Evolutionary conservation across 1,284 basidiomycete species (phyloP), one percentile per base, ranked within the genome.

Genomic region (Phylloboletellus chloephorus): DNA sequence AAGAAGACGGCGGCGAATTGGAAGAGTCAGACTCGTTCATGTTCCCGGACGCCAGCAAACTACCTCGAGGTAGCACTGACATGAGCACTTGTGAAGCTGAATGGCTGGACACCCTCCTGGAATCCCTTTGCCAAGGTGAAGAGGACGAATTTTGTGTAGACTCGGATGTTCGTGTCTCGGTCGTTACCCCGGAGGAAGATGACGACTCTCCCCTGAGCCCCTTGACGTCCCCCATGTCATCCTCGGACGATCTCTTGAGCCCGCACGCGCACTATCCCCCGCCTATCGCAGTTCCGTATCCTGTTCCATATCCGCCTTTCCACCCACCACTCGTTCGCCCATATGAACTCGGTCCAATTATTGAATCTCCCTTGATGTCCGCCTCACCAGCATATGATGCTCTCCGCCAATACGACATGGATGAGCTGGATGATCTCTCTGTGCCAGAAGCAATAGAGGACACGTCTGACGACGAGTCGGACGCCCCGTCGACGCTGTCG

Each of bases 401-500:
- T 33, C 67, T 82, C 36, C 76, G 80, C 39, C 82, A 79, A 52
- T 72, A 69, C 52, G 69, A 78, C 55, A 58, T 68, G 46, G 75
- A 79, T 57, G 78, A 82, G 61, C 56, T 75, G 52, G 80, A 82
- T 55, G 78, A 82, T 52, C 68, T 77, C 26, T 68, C 78, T 22
- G 75, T 86, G 30, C 83, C 82, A 37, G 85, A 87, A 55, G 79
- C 82, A 37, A 83, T 87, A 68, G 84, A 87, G 58, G 84, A 88
- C 63, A 76, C 73, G 34, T 88, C 84, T 32, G 84, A 87, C 64
- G 84, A 88, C 65, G 85, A 87, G 67, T 84, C 82, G 13, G 84
- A 88, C 49, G 65, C 74, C 10, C 73, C 71, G 15, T 73, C 73
- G 10, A 79, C 81, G n/a, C 79, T 77, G 32, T 79, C 80, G 16